A percentile compares a stretch with the other conserved stretches of the same genome.
phyloP scores from a whole-genome alignment of 179 eudicot species.

The Patellifolia procumbens region DNA sequence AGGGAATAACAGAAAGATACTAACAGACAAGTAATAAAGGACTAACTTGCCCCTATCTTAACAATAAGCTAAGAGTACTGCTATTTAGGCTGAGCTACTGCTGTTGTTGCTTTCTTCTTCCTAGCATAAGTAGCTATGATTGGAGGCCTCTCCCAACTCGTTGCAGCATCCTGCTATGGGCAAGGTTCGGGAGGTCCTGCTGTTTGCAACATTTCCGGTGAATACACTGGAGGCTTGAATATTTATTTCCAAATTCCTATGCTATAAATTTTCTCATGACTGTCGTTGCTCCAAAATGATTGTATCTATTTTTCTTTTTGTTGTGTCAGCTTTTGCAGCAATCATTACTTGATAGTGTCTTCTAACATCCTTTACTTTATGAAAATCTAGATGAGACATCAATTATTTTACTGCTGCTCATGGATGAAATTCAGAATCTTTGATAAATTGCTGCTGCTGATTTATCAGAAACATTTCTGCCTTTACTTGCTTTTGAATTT shows the following conservation, averaged over 20 bases:
- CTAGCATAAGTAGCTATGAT: too few species aligned
- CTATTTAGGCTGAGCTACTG: too few species aligned
- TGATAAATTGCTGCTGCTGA: neutral
- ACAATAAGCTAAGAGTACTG: too few species aligned
- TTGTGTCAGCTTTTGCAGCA: too few species aligned
- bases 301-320: neutral
- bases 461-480: neutral
- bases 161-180: neutral
- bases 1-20: too few species aligned
- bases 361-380: neutral
- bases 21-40: too few species aligned
- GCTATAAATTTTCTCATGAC: neutral
- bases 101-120: too few species aligned
- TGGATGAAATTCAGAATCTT: neutral
- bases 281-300: neutral
- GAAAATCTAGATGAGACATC: neutral
- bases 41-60: too few species aligned
- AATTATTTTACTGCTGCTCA: neutral
- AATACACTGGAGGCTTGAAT: neutral
- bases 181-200: neutral
- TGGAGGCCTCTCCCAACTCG: too few species aligned
- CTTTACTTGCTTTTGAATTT: neutral
- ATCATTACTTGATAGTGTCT: neutral
- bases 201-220: neutral
- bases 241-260: neutral